Base-by-base conservation (phyloP, 176 grass and related monocot genomes). In the Carex scoparia region DNA sequence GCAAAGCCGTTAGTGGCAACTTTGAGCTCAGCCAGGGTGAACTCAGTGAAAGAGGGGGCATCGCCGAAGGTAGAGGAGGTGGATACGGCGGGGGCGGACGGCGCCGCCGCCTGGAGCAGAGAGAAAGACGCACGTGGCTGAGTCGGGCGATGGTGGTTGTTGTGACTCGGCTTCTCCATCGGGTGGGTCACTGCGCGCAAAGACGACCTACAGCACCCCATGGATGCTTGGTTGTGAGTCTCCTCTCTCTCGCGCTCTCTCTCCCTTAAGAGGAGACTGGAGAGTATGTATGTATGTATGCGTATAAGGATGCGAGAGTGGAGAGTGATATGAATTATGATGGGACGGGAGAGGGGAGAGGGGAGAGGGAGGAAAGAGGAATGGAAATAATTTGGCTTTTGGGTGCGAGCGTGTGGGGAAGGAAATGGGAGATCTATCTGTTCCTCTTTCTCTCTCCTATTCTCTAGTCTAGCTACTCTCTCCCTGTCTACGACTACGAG, bases 161-260 rank as follows among this genome's bases (percentile, higher is more conserved):
- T 79, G 48, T 84, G 84, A 32, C 32, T 86, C 35, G 79, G 85
- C 87, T 99, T 99, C 79, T 86, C 88, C 87, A 44, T 16, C 72
- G 88, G 88, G 18, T 84, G 90, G 33, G 87, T 94, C 33, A 57
- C 91, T 44, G 79, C 18, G 35, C 84, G 84, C 84, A 96, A 81
- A 75, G 42, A 91, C 42, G 97, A 99, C 62, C 70, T 28, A 62
- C 90, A 99, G 88, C 93, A 96, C 0, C 97, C 97, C 97, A 99
- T 98, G 65, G 51, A 80, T 51, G 46, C 37, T 62, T 48, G 15
- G 8, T 13, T 2, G 38, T 5, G 14, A 70, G 54, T 2, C 48
- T 51, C 2, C 48, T 51, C 54, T 75, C 33, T 48, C 46, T 78
- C 30, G 30, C 31, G 76, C 67, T 57, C 56, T 44, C 54, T 54